Percentiles rank a stretch among this genome's conserved stretches.
phyloP scores from a whole-genome alignment of 208 protist genomes.

The Crithidia bombi region DNA sequence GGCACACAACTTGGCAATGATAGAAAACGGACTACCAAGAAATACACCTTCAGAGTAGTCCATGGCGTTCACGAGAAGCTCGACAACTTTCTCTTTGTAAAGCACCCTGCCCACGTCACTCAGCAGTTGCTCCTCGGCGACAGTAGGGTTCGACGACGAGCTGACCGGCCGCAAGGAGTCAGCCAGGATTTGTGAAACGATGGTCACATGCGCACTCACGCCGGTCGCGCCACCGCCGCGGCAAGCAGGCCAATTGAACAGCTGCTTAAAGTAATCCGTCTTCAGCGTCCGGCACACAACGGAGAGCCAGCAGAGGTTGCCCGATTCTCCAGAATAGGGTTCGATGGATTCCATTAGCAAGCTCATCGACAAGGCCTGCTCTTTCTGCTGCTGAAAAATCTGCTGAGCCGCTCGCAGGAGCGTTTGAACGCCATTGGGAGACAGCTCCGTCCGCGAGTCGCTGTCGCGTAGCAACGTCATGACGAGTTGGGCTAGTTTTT shows the following conservation, averaged over 20 bases:
- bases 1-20: conserved; percentile 88
- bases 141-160: conserved; percentile 32
- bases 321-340: conserved; percentile 48
- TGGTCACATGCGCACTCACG: conserved; percentile 83
- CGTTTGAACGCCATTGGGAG: conserved; percentile 79
- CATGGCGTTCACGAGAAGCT: conserved; percentile 78
- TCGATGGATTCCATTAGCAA: conserved; percentile 60
- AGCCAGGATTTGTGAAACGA: conserved; percentile 78
- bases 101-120: conserved; percentile 65
- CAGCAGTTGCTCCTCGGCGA: conserved; percentile 65
- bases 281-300: conserved; percentile 77
- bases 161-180: conserved; percentile 56
- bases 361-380: conserved; percentile 55
- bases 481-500: conserved; percentile 52
- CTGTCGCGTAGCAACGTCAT: conserved; percentile 78
- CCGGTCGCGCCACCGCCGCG: conserved; percentile 81
- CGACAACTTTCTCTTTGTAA: conserved; percentile 81
- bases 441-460: conserved; percentile 73
- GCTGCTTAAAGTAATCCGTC: conserved; percentile 76
- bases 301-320: conserved; percentile 48
- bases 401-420: conserved; percentile 78
- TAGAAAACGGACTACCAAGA: conserved; percentile 79
- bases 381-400: conserved; percentile 56
- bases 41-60: conserved; percentile 83
- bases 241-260: conserved; percentile 82